Conservation (phyloP, 2,329 filamentous ascomycete species). For the Nemania bipapillata region DNA sequence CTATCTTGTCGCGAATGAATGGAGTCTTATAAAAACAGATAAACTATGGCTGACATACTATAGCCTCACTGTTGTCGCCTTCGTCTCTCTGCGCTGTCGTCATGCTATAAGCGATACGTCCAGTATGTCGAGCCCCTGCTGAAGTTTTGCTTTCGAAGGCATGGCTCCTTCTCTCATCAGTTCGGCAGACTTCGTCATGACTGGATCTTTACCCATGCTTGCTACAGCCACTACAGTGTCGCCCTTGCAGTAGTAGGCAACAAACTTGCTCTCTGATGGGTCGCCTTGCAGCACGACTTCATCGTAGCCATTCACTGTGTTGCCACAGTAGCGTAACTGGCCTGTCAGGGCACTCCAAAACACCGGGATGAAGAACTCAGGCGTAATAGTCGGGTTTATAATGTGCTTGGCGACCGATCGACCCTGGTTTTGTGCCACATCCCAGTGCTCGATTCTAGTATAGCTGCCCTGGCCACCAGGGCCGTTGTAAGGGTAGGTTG, state of each 20-base stretch:
- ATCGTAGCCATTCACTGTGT: conserved; percentile 84
- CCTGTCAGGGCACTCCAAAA: conserved; percentile 95
- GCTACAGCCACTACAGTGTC: conserved; percentile 90
- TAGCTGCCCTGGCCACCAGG: conserved; percentile 79
- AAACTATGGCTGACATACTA: conserved; percentile 7
- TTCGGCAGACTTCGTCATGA: conserved; percentile 83
- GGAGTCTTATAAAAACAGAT: background rate
- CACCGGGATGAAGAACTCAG: conserved; percentile 84
- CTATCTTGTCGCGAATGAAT: background rate
- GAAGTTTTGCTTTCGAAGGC: conserved; percentile 81
- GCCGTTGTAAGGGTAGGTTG: conserved; percentile 91
- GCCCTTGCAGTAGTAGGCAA: conserved; percentile 87
- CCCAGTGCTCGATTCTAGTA: conserved; percentile 96
- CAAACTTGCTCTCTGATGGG: conserved; percentile 81
- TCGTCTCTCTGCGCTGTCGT: conserved; percentile 9
- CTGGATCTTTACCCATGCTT: conserved; percentile 88
- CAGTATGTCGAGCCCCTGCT: conserved; percentile 68
- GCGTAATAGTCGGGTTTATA: conserved; percentile 68
- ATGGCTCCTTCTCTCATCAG: conserved; percentile 86
- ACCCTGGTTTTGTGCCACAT: conserved; percentile 93
- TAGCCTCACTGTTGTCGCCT: background rate
- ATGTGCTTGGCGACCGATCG: conserved; percentile 83
- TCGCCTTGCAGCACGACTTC: conserved; percentile 83
- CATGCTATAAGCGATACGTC: conserved; percentile 44
- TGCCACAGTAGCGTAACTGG: conserved; percentile 93